Evolutionary conservation across 164 flowering plant species (phyloP), one percentile per base, ranked within the genome.

Genomic region (Houttuynia cordata): DNA sequence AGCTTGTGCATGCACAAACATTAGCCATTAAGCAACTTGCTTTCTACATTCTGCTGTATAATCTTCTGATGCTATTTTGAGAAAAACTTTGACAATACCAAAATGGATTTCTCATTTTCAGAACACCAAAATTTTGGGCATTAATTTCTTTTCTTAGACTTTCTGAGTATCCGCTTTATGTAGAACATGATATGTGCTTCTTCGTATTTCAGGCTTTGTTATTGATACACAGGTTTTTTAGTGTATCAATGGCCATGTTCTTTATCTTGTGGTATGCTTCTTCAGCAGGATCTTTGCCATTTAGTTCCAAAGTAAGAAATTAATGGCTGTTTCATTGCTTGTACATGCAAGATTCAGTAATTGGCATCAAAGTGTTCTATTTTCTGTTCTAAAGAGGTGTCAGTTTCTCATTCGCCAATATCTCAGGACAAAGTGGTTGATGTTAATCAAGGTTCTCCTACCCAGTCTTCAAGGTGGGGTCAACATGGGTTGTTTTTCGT

Each of bases 171-270:
- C 8, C n/a, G 41, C 49, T 45, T 22, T 60, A 30, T 6, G 37
- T 30, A 30, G 37, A 30, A 30, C 37, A 64, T 74, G 68, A 68
- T 63, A 51, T 53, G 62, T 73, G 75, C 66, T 74, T 79, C 66
- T 73, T 78, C 70, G 71, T 71, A 80, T 87, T 81, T 70, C 98
- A 93, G 99, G 99, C 95, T 67, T 84, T 93, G 88, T 78, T 83
- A 75, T 78, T 88, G 69, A 88, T 93, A 74, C 95, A 83, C 88
- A 83, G 99, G 80, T 88, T 86, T 74, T 90, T 93, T 72, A 80
- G 97, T 65, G 68, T 76, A 60, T 84, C 96, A 21, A 85, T 93
- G 65, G 78, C 85, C 66, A 54, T 81, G 1, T 93, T 88, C 71
- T 93, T 82, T 68, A 23, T 86, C 63, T 75, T 88, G 37, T 93